Evolutionary conservation across 805 yeast species (phyloP).

Genomic region (Crinitomyces ghanaensis): DNA sequence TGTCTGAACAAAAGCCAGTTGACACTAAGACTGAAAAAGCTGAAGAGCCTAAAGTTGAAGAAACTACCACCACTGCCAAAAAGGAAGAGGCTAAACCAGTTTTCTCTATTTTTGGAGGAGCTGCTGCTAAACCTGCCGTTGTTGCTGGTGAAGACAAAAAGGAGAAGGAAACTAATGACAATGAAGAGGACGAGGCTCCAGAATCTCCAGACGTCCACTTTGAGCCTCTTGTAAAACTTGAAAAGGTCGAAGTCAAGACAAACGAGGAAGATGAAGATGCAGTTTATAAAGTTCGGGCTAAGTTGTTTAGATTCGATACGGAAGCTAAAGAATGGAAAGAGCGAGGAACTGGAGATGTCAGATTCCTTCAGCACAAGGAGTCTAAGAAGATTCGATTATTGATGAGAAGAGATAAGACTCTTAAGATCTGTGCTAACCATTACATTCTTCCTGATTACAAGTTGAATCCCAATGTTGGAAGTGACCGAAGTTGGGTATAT

Average conservation of each 20-base stretch:
- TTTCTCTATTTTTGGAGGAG: slow-evolving; percentile 93
- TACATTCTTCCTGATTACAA: slow-evolving; percentile 59
- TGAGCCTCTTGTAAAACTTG: slow-evolving; percentile 91
- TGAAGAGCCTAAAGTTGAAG: no score
- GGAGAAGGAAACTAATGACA: slow-evolving; percentile 24
- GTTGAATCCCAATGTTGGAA: slow-evolving; percentile 87
- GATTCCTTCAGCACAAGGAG: slow-evolving; percentile 81
- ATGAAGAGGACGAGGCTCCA: slow-evolving; percentile 47
- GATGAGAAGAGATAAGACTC: slow-evolving; percentile 98
- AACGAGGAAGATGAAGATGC: slow-evolving; percentile 86
- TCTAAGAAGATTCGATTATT: slow-evolving; percentile 76
- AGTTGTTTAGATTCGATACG: slow-evolving; percentile 78
- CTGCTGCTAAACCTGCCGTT: slow-evolving; percentile 47
- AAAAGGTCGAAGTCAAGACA: slow-evolving; percentile 92
- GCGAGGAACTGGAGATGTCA: slow-evolving; percentile 98
- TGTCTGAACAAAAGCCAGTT: no score
- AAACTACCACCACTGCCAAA: slow-evolving; percentile 1
- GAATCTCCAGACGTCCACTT: slow-evolving; percentile 83
- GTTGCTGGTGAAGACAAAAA: slow-evolving; percentile 31
- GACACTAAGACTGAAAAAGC: no score
- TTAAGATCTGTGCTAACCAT: slow-evolving; percentile 97
- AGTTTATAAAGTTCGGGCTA: slow-evolving; percentile 78
- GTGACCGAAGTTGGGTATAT: slow-evolving; percentile 98
- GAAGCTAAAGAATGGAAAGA: slow-evolving; percentile 95
- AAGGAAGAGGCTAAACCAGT: no score